phyloP scores from a whole-genome alignment of 805 yeast genomes.

The Yarrowia sp. region DNA sequence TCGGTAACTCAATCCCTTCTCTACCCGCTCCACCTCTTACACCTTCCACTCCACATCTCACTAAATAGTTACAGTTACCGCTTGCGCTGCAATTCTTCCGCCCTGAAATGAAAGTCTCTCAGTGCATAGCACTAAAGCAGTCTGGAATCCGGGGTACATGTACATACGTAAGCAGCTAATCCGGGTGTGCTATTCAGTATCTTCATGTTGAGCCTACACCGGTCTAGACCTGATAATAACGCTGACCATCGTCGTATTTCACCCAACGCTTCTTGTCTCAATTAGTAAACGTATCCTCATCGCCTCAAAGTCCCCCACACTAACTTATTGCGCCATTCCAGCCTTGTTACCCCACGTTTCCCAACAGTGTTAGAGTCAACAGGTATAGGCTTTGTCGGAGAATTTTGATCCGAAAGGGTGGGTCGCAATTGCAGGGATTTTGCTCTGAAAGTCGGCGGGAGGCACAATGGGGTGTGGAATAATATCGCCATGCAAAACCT shows the following conservation, averaged over 20 bases:
- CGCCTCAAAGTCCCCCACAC: background rate
- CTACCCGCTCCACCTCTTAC: too few relatives aligned
- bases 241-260: background rate
- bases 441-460: background rate
- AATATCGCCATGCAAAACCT: too few relatives aligned
- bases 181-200: too few relatives aligned
- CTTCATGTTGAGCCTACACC: too few relatives aligned
- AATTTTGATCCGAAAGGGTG: background rate
- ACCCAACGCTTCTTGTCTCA: background rate
- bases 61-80: too few relatives aligned
- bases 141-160: constrained; percentile 14
- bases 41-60: too few relatives aligned
- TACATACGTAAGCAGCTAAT: background rate
- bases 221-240: too few relatives aligned
- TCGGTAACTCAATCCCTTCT: too few relatives aligned
- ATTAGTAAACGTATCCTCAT: constrained; percentile 3
- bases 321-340: background rate
- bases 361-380: background rate
- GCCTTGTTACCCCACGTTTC: constrained; percentile 14
- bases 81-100: too few relatives aligned
- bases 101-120: too few relatives aligned
- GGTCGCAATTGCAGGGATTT: background rate
- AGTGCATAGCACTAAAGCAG: background rate
- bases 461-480: background rate
- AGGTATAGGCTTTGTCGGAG: background rate